Evolutionary conservation across 225 moss, liverwort and hornwort species (phyloP).

Genomic region (Thuidium tamariscinum): DNA sequence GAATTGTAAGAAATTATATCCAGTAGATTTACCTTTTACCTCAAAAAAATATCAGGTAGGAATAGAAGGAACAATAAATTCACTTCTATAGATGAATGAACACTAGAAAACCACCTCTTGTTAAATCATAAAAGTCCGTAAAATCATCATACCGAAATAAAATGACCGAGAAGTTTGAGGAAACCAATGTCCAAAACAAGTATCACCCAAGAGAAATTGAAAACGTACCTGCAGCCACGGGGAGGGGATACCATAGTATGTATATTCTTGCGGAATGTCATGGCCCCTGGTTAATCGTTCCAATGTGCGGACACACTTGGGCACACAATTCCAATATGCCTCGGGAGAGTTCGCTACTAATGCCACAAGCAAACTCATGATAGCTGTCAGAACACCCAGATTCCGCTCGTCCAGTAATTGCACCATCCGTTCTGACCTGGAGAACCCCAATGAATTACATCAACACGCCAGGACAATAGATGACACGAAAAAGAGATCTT

Average conservation of each 20-base stretch:
- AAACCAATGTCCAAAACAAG: neutral
- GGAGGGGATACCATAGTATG: constrained; percentile 97
- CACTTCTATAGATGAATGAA: neutral
- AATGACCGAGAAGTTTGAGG: neutral
- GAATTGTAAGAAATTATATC: neutral
- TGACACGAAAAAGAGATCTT: neutral
- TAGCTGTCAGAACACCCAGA: constrained; percentile 86
- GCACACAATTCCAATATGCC: constrained; percentile 92
- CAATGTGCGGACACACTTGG: constrained; percentile 85
- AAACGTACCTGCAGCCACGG: constrained; percentile 88
- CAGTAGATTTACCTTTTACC: neutral
- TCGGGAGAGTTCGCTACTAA: constrained; percentile 77
- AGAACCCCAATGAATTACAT: constrained; percentile 3
- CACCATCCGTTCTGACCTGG: constrained; percentile 92
- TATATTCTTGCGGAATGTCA: constrained; percentile 97
- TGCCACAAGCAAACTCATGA: constrained; percentile 94
- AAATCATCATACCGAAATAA: neutral
- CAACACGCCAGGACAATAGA: neutral
- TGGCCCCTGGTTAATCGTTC: constrained; percentile 83
- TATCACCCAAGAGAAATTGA: neutral
- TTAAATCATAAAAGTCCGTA: neutral
- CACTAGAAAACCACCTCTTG: neutral
- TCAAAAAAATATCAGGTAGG: neutral
- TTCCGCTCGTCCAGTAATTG: constrained; percentile 91
- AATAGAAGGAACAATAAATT: neutral